Conservation (phyloP, 2,329 filamentous ascomycete genomes). For the Ramichloridium luteum region DNA sequence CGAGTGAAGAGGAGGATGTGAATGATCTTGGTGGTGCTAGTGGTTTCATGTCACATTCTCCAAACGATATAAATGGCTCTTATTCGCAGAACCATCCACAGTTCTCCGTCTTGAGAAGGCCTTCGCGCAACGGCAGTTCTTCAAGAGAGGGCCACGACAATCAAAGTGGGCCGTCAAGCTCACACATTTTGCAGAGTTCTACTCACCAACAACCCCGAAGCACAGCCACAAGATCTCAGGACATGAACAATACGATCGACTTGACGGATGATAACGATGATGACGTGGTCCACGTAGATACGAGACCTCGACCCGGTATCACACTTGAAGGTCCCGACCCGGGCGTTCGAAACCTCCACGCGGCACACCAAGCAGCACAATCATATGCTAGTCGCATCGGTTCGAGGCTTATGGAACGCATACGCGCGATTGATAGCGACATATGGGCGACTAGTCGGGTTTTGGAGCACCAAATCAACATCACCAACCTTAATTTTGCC, state of each 20-base stretch:
- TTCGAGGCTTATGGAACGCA: too few relatives aligned
- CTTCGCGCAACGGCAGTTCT: background rate
- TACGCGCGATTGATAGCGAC: too few relatives aligned
- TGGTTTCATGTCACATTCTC: conserved; percentile 1
- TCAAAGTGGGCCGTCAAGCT: too few relatives aligned
- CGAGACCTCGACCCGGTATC: conserved; percentile 11
- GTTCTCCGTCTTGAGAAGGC: conserved; percentile 10
- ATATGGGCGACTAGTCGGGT: too few relatives aligned
- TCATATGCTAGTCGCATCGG: background rate
- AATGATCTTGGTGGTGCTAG: conserved; percentile 1
- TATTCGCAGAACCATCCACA: conserved; percentile 7
- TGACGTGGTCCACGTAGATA: conserved; percentile 19
- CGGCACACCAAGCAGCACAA: background rate
- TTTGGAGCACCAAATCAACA: too few relatives aligned
- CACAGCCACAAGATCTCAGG: conserved; percentile 11
- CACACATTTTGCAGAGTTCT: too few relatives aligned
- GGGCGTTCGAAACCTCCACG: background rate
- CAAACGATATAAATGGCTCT: background rate
- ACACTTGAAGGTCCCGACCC: conserved; percentile 15
- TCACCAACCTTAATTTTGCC: too few relatives aligned
- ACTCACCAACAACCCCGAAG: background rate
- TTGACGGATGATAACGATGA: conserved; percentile 21
- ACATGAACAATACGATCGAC: conserved; percentile 18
- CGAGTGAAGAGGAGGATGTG: conserved; percentile 12
- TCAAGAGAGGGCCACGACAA: too few relatives aligned